Conservation (phyloP, 148 eudicot species). For the Simmondsia chinensis region DNA sequence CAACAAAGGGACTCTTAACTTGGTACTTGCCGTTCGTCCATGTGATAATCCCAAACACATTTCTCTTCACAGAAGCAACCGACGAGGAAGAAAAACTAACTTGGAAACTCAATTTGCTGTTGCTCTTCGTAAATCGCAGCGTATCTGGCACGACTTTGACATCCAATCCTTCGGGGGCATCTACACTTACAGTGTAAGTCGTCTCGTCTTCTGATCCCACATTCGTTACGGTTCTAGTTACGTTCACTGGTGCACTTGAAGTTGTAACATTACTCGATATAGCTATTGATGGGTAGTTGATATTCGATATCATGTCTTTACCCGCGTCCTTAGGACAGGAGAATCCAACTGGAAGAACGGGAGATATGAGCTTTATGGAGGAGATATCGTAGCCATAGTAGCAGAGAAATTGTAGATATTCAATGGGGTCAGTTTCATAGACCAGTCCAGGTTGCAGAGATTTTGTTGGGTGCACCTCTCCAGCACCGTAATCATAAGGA, state of each 20-base stretch:
- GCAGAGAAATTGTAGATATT: conserved; percentile 49
- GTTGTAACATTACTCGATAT: conserved; percentile 20
- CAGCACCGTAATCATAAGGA: conserved; percentile 69
- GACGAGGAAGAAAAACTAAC: conserved; percentile 22
- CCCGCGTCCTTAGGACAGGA: conserved; percentile 35
- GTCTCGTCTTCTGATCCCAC: conserved; percentile 37
- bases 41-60: conserved; percentile 50
- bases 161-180: conserved; percentile 26
- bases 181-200: conserved; percentile 28
- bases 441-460: conserved; percentile 55
- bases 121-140: conserved; percentile 30
- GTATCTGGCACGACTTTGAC: conserved; percentile 41
- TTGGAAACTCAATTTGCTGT: conserved; percentile 28
- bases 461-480: conserved; percentile 46
- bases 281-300: conserved; percentile 73
- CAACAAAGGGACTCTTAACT: conserved; percentile 56
- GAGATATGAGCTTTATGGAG: conserved; percentile 33
- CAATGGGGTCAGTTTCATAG: conserved; percentile 37
- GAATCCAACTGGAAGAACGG: conserved; percentile 32
- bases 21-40: conserved; percentile 46
- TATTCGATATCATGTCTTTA: conserved; percentile 35
- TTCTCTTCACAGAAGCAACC: conserved; percentile 1
- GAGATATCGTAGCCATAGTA: conserved; percentile 40
- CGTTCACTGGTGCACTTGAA: conserved; percentile 22
- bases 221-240: conserved; percentile 54